A percentile compares a stretch with the other conserved stretches of the same genome.
These are phyloP conservation scores for Aspergillus jensenii DNA, from an alignment of 2,329 filamentous ascomycete species.

Conservation along the genomic window DNA sequence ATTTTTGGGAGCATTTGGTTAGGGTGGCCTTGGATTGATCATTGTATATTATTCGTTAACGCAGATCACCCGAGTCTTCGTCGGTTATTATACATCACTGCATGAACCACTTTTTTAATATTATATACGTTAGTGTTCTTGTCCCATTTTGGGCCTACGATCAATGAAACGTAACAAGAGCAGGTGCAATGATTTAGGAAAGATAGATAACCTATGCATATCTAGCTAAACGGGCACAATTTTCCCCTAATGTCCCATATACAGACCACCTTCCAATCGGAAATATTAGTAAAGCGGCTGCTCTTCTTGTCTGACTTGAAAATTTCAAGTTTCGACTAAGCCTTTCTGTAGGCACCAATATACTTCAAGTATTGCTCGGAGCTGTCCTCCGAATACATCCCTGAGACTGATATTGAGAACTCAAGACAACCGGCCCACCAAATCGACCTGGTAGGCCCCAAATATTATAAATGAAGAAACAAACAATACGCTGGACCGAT, in stretches of 20 bases:
- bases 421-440: conserved; percentile 11
- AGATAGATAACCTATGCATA: conserved; percentile 22
- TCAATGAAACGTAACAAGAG: background rate
- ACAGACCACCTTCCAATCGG: conserved; percentile 11
- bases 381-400: conserved; percentile 3
- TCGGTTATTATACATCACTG: background rate
- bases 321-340: background rate
- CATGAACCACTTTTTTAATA: background rate
- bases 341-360: conserved; percentile 9
- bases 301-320: conserved; percentile 2
- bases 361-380: conserved; percentile 10
- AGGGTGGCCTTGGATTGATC: background rate
- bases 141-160: background rate
- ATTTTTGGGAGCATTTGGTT: background rate
- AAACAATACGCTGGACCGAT: conserved; percentile 25
- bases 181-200: conserved; percentile 1
- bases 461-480: conserved; percentile 18
- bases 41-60: background rate
- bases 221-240: conserved; percentile 24
- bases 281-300: conserved; percentile 10
- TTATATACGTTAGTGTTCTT: background rate
- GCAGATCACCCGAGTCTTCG: background rate
- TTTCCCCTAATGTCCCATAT: conserved; percentile 13
- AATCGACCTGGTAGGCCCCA: conserved; percentile 11
- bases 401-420: background rate